Base-by-base conservation (phyloP, 768 basidiomycete species). In the Lactifluus echinatus region DNA sequence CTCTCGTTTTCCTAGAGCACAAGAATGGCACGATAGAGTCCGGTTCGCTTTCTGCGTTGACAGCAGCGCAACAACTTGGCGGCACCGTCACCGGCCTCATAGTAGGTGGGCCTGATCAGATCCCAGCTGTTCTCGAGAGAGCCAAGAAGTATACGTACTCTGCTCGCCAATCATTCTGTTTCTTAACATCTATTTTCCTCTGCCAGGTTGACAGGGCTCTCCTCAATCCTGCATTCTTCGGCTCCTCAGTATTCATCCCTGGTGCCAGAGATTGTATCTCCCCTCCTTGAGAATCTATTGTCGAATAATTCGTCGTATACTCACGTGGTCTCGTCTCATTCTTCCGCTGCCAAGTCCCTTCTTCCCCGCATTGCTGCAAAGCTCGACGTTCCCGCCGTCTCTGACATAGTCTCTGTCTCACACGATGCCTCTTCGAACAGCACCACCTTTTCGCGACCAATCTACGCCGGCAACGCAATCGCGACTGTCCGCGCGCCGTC, bases 381-480 rank as follows among this genome's bases (percentile, higher is more conserved):
- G 60, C 81, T 98, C n/a, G 84, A 95, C 70, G 81, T 86, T 21
- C 91, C 93, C 7, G 91, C 92, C 59, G 80, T 96, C 59, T 93
- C 93, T 33, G 94, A 98, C 71, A 81, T 98, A 64, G 89, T 85
- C 33, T 87, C 86, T 14, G 75, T 97, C 62, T 77, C 84, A 39
- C 84, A 91, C 68, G 86, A 91, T 65, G 54, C 71, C 28, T 70
- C 84, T 3, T 81, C 83, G 33, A 85, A 87, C 62, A 79, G 76
- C 64, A 92, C 91, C 37, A 90, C 84, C 1, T 98, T 94, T 70
- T 84, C 88, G 4, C 88, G 95, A 24, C 93, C 92, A 26, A 96
- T 98, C 66, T 98, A 99, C 66, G 96, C 96, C 23, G 96, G 96
- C 48, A 98, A 98, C 67, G 96, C 96, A 44, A 92, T 98, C 55